phyloP scores from a whole-genome alignment of 2,329 filamentous ascomycete species.

The Fusarium burgessii region DNA sequence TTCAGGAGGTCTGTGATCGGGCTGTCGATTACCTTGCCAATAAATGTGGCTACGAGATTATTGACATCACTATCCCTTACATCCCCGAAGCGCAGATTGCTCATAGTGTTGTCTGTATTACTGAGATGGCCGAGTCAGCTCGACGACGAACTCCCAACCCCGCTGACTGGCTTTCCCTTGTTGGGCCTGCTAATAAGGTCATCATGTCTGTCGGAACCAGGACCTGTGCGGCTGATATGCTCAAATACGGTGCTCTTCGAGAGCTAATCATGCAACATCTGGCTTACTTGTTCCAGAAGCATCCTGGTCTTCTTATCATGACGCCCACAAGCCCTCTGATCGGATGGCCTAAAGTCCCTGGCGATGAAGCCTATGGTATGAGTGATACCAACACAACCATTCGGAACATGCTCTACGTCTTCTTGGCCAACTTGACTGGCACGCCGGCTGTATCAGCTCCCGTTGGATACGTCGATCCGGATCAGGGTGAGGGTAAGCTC shows the following conservation, averaged over 20 bases:
- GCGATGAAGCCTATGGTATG: constrained; percentile 76
- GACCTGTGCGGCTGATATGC: constrained; percentile 75
- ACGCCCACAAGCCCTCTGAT: constrained; percentile 81
- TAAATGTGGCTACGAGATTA: constrained; percentile 60
- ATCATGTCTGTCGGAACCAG: constrained; percentile 73
- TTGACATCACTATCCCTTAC: constrained; percentile 74
- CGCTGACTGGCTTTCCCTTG: constrained; percentile 62
- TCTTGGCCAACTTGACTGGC: constrained; percentile 85
- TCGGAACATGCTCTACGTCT: constrained; percentile 87
- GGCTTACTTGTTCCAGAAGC: constrained; percentile 73
- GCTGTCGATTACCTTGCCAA: constrained; percentile 70
- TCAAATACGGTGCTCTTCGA: constrained; percentile 79
- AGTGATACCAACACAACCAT: constrained; percentile 79
- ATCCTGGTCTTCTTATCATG: constrained; percentile 83
- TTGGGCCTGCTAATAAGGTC: constrained; percentile 77
- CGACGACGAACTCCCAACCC: constrained; percentile 58
- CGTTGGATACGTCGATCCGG: constrained; percentile 75
- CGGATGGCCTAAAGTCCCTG: constrained; percentile 75
- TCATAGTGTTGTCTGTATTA: constrained; percentile 81
- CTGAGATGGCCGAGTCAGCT: constrained; percentile 70
- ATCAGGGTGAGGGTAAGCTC: constrained; percentile 68
- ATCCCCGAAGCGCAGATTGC: constrained; percentile 79
- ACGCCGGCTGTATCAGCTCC: constrained; percentile 81
- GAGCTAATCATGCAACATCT: constrained; percentile 84
- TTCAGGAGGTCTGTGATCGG: constrained; percentile 70